Evolutionary conservation across 2,329 filamentous ascomycete species (phyloP).

Genomic region (Leptodontidium sp.): DNA sequence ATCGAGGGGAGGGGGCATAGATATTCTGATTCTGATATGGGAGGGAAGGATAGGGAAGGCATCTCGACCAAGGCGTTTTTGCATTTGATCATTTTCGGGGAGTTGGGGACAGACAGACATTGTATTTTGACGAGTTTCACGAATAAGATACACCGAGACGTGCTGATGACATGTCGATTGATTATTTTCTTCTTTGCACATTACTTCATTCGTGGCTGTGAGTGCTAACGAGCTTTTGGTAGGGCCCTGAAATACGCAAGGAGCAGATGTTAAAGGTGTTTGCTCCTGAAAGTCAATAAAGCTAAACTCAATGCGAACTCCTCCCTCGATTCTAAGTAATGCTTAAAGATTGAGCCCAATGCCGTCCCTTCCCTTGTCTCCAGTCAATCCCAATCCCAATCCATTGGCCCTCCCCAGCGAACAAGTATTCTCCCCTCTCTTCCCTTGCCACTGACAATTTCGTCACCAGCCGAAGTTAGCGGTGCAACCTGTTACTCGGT

Average conservation of each 20-base stretch:
- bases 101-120: not conserved
- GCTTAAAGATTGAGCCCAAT: not conserved
- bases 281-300: too few species aligned
- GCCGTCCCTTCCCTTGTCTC: not conserved
- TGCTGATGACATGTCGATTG: conserved; percentile 4
- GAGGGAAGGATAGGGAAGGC: not conserved
- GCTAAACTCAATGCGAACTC: too few species aligned
- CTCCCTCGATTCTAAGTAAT: too few species aligned
- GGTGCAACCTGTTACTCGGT: too few species aligned
- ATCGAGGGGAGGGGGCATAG: not conserved
- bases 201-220: too few species aligned
- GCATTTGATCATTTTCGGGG: conserved; percentile 3
- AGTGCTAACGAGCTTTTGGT: too few species aligned
- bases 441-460: too few species aligned
- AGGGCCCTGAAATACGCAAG: too few species aligned
- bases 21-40: not conserved
- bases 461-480: too few species aligned
- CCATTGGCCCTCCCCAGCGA: not conserved
- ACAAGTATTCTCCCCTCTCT: conserved; percentile 22
- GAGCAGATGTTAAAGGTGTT: too few species aligned
- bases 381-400: not conserved
- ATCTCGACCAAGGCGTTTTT: conserved; percentile 10
- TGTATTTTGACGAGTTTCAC: conserved; percentile 13
- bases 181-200: not conserved
- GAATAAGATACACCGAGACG: conserved; percentile 6